Evolutionary conservation across 1,284 basidiomycete genomes (phyloP).

Genomic region (Peniophora sp.): DNA sequence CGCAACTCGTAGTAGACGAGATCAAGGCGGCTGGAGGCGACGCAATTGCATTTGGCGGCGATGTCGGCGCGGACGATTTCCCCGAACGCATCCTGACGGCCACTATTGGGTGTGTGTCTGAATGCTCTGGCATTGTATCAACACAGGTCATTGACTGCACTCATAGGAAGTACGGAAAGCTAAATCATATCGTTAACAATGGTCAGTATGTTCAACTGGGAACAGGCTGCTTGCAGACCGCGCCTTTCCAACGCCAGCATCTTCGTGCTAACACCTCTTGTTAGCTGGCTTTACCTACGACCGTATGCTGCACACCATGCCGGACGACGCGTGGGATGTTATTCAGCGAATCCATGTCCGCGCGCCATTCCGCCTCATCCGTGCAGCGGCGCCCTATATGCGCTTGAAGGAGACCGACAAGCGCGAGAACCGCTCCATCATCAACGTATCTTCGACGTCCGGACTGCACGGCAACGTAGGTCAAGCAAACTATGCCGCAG

Average conservation of each 20-base stretch:
- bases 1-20: slow-evolving; percentile 61
- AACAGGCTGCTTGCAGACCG: too few relatives aligned
- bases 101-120: slow-evolving; percentile 58
- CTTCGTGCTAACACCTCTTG: neutral
- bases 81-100: slow-evolving; percentile 73
- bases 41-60: slow-evolving; percentile 63
- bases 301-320: slow-evolving; percentile 83
- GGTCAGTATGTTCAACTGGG: slow-evolving; percentile 28
- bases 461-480: slow-evolving; percentile 82
- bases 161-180: slow-evolving; percentile 65
- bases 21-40: slow-evolving; percentile 70
- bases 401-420: slow-evolving; percentile 60
- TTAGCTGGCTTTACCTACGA: slow-evolving; percentile 84
- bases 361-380: slow-evolving; percentile 79
- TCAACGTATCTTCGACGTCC: slow-evolving; percentile 71
- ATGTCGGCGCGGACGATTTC: slow-evolving; percentile 77
- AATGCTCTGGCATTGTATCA: neutral
- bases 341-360: slow-evolving; percentile 79
- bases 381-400: slow-evolving; percentile 80
- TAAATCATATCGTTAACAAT: slow-evolving; percentile 85
- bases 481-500: slow-evolving; percentile 78
- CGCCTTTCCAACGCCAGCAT: too few relatives aligned
- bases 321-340: slow-evolving; percentile 75
- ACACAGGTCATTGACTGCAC: neutral
- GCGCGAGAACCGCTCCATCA: slow-evolving; percentile 66